These are phyloP conservation scores for Boletus tomentosulus DNA, from an alignment of 768 basidiomycete species.

Conservation along the genomic window DNA sequence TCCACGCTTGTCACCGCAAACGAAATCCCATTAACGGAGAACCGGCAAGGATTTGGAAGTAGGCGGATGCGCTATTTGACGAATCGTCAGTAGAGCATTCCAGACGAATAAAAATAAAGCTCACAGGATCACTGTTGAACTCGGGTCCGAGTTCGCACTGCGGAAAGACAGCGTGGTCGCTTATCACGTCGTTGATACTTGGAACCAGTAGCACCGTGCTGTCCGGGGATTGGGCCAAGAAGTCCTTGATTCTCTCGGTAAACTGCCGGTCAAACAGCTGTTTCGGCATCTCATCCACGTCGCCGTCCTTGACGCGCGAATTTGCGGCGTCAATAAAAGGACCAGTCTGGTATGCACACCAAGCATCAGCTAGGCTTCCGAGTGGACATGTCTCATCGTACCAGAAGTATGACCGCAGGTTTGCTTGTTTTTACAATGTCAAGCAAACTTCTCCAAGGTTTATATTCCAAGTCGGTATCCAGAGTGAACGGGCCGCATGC, in stretches of 20 bases:
- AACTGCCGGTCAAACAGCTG: slow-evolving; percentile 71
- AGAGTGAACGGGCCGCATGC: slow-evolving; percentile 86
- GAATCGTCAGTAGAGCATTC: not conserved
- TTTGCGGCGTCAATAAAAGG: slow-evolving; percentile 86
- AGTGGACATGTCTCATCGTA: slow-evolving; percentile 30
- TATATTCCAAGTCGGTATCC: slow-evolving; percentile 73
- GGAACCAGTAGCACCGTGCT: slow-evolving; percentile 79
- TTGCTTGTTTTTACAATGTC: slow-evolving; percentile 56
- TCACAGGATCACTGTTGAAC: slow-evolving; percentile 49
- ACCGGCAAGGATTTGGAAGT: slow-evolving; percentile 83
- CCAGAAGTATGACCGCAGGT: slow-evolving; percentile 78
- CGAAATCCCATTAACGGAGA: slow-evolving; percentile 78
- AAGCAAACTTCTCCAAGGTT: slow-evolving; percentile 62
- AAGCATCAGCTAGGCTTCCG: not conserved
- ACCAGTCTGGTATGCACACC: slow-evolving; percentile 56
- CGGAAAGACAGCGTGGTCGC: slow-evolving; percentile 79
- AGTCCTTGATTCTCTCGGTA: slow-evolving; percentile 47
- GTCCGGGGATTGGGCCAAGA: slow-evolving; percentile 59
- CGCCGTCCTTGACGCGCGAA: slow-evolving; percentile 69
- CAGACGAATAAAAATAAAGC: slow-evolving; percentile 16
- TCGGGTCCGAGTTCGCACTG: slow-evolving; percentile 58
- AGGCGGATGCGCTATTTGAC: slow-evolving; percentile 61
- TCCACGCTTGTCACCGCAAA: slow-evolving; percentile 86
- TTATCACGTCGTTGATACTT: slow-evolving; percentile 76
- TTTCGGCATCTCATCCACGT: slow-evolving; percentile 57